Percentiles rank a stretch among this genome's conserved stretches.
phyloP scores from a whole-genome alignment of 2,329 filamentous ascomycete genomes.

The Orbilia oligospora region DNA sequence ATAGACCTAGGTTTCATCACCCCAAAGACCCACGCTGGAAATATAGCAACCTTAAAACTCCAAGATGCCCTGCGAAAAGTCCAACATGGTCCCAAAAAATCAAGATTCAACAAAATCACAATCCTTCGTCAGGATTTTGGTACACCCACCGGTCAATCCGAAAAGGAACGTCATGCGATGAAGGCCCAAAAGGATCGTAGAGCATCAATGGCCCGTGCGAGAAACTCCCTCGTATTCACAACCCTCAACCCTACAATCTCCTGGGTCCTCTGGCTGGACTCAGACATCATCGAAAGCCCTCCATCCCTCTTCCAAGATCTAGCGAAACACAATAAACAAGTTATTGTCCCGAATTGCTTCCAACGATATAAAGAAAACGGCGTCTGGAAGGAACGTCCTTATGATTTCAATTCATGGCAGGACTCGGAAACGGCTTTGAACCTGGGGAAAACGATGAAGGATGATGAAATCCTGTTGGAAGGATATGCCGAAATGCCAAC shows the following conservation, averaged over 20 bases:
- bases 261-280: conserved; percentile 97
- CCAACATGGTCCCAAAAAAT: conserved; percentile 83
- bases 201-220: conserved; percentile 90
- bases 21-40: conserved; percentile 92
- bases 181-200: conserved; percentile 87
- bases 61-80: conserved; percentile 88
- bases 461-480: conserved; percentile 92
- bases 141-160: conserved; percentile 81
- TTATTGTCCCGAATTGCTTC: conserved; percentile 96
- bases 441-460: conserved; percentile 83
- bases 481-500: conserved; percentile 95
- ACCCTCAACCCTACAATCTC: conserved; percentile 90
- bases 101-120: conserved; percentile 91
- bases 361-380: conserved; percentile 83
- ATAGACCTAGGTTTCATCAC: conserved; percentile 97
- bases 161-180: conserved; percentile 91
- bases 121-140: conserved; percentile 97
- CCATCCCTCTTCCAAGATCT: conserved; percentile 89
- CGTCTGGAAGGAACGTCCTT: conserved; percentile 80
- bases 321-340: conserved; percentile 85
- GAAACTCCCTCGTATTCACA: conserved; percentile 95
- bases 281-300: conserved; percentile 91
- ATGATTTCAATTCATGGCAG: conserved; percentile 98
- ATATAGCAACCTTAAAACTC: conserved; percentile 83
- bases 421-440: conserved; percentile 85